These are phyloP conservation scores for Pilaira anomala DNA, from an alignment of 192 early-diverging fungal genomes.

Conservation along the genomic window DNA sequence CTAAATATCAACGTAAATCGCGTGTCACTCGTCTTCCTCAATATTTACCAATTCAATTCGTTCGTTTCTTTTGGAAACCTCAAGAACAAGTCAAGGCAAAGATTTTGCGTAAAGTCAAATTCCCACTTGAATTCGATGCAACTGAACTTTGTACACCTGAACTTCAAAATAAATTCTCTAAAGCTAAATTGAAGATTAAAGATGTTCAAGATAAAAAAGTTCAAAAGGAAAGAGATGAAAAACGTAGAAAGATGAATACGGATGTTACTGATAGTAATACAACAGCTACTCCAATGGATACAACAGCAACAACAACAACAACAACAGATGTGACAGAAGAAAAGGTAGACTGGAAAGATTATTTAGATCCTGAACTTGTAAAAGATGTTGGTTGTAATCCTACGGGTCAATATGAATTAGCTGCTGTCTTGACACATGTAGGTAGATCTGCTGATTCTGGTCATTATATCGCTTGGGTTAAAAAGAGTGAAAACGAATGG, in stretches of 20 bases:
- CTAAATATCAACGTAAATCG: slow-evolving; percentile 72
- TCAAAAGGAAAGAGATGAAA: slow-evolving; percentile 49
- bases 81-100: slow-evolving; percentile 79
- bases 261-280: slow-evolving; percentile 30
- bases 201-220: slow-evolving; percentile 69
- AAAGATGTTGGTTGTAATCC: slow-evolving; percentile 83
- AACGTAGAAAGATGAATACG: slow-evolving; percentile 31
- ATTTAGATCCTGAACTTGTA: slow-evolving; percentile 66
- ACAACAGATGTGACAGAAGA: slow-evolving; percentile 10
- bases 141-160: slow-evolving; percentile 83
- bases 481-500: slow-evolving; percentile 68
- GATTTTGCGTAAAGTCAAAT: slow-evolving; percentile 93
- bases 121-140: slow-evolving; percentile 88
- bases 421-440: slow-evolving; percentile 91
- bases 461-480: slow-evolving; percentile 95
- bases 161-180: slow-evolving; percentile 70
- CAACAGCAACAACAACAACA: slow-evolving; percentile 19
- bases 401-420: slow-evolving; percentile 88
- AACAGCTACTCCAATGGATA: not conserved
- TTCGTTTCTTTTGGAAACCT: slow-evolving; percentile 95
- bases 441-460: slow-evolving; percentile 94
- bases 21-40: slow-evolving; percentile 80
- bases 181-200: slow-evolving; percentile 60
- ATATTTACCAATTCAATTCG: slow-evolving; percentile 89
- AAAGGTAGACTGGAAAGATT: slow-evolving; percentile 37